Evolutionary conservation across 208 protist genomes (phyloP), one percentile per base, ranked within the genome.

Genomic region (Leishmania amazonensis): DNA sequence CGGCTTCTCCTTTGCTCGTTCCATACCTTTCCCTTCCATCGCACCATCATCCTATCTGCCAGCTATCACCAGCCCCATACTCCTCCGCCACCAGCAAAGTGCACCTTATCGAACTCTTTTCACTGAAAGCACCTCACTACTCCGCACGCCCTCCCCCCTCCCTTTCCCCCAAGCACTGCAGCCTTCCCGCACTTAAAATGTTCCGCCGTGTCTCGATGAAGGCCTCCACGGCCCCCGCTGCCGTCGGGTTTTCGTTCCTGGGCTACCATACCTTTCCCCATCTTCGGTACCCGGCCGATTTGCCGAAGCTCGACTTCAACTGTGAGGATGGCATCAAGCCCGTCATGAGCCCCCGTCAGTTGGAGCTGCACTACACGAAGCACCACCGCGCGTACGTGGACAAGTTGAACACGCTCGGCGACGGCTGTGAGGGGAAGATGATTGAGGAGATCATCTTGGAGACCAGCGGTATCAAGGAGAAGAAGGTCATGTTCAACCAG

Each of bases 331-430:
- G 94, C 65, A 90, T 93, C 65, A 62, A 76, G 38, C 94, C 94
- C 7, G 91, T 97, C 17, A 89, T 98, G 72, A 93, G 86, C 68
- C 83, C 93, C 15, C 89, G 93, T 11, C 95, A 98, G 87, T 31
- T 98, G 45, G 94, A 98, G 85, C 88, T 98, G 67, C 96, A 98
- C 89, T 98, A 98, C 90, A 95, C 83, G 19, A 98, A 98, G 85
- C 96, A 98, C 84, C 96, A 98, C 90, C 96, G 97, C 86, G 93
- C 92, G 13, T 98, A 98, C 88, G 91, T 98, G 9, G 94, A 97
- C 79, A 97, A 97, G 85, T 82, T 97, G n/a, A 98, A 98, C 87
- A 89, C 89, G 38, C 85, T 98, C 54, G 92, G 87, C 57, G 85
- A 84, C 24, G 87, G 85, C 17, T 88, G 84, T 68, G 94, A 96